These are phyloP conservation scores for Emericellopsis terricola DNA, from an alignment of 495 filamentous ascomycete species.

Conservation along the genomic window DNA sequence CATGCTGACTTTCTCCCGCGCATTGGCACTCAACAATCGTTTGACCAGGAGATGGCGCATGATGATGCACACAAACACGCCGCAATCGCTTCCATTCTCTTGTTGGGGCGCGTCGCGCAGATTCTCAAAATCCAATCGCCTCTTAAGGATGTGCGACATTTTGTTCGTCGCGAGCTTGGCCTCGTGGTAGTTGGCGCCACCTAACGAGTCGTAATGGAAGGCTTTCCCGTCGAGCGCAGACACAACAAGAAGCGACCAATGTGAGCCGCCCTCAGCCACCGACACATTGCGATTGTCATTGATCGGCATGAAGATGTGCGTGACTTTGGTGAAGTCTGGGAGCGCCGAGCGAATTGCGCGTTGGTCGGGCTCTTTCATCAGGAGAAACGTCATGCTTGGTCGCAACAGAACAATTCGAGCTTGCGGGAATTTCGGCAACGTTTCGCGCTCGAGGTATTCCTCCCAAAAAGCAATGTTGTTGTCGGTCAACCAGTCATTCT, in stretches of 20 bases:
- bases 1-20: slow-evolving; percentile 78
- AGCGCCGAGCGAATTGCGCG: slow-evolving; percentile 54
- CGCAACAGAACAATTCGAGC: slow-evolving; percentile 83
- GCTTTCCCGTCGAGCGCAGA: slow-evolving; percentile 74
- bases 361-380: slow-evolving; percentile 67
- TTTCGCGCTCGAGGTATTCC: slow-evolving; percentile 87
- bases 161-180: slow-evolving; percentile 38
- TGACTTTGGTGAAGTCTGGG: slow-evolving; percentile 61
- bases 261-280: slow-evolving; percentile 70
- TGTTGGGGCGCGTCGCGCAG: slow-evolving; percentile 79
- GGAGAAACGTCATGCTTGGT: slow-evolving; percentile 84
- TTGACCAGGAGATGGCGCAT: slow-evolving; percentile 82
- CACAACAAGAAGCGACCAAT: slow-evolving; percentile 91
- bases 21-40: slow-evolving; percentile 57
- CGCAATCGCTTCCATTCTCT: slow-evolving; percentile 83
- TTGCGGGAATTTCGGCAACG: slow-evolving; percentile 52
- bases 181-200: slow-evolving; percentile 54
- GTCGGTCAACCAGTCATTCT: slow-evolving; percentile 95
- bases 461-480: slow-evolving; percentile 97
- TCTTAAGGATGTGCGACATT: slow-evolving; percentile 40
- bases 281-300: slow-evolving; percentile 70
- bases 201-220: slow-evolving; percentile 93
- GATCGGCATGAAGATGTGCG: slow-evolving; percentile 92
- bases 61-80: slow-evolving; percentile 84
- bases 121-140: slow-evolving; percentile 49